A percentile compares a stretch with the other conserved stretches of the same genome.
These are phyloP conservation scores for Micromonas pusilla DNA, from an alignment of 139 green algal species.

Conservation along the genomic window DNA sequence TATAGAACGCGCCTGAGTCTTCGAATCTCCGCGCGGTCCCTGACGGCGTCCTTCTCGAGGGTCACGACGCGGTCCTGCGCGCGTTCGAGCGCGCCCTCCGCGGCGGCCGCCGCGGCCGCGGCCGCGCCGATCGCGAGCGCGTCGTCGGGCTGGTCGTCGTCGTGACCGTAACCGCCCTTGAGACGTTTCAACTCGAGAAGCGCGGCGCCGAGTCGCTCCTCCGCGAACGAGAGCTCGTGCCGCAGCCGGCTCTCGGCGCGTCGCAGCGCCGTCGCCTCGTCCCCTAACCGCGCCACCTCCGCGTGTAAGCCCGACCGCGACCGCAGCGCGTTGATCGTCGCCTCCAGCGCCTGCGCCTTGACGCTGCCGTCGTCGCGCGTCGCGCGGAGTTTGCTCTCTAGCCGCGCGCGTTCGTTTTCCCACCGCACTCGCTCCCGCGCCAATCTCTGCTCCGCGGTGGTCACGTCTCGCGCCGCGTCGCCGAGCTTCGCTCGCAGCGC, in stretches of 20 bases:
- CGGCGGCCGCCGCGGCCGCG: slow-evolving; percentile 11
- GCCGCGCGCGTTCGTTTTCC: not conserved
- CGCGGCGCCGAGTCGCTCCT: slow-evolving; percentile 1
- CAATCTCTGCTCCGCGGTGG: not conserved
- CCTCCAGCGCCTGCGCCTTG: slow-evolving; percentile 42
- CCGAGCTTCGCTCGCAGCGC: not conserved
- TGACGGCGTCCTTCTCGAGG: slow-evolving; percentile 32
- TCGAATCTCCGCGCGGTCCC: slow-evolving; percentile 36
- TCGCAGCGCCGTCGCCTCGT: not conserved
- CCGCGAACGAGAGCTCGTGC: not conserved
- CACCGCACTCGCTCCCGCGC: not conserved
- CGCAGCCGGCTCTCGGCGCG: not conserved
- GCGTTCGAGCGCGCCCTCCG: not conserved
- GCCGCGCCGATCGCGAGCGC: not conserved
- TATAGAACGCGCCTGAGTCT: too few relatives aligned
- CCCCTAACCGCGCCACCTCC: slow-evolving; percentile 4
- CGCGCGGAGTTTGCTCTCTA: slow-evolving; percentile 20
- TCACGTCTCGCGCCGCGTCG: not conserved
- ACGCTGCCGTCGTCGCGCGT: slow-evolving; percentile 42
- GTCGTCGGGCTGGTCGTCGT: too few relatives aligned
- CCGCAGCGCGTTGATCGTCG: slow-evolving; percentile 27
- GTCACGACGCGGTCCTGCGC: slow-evolving; percentile 23
- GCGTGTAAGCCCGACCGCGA: not conserved
- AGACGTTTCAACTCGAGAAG: not conserved
- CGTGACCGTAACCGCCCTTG: too few relatives aligned